Evolutionary conservation across 192 early-diverging fungal genomes (phyloP).

Genomic region (Pecoramyces ruminantium): DNA sequence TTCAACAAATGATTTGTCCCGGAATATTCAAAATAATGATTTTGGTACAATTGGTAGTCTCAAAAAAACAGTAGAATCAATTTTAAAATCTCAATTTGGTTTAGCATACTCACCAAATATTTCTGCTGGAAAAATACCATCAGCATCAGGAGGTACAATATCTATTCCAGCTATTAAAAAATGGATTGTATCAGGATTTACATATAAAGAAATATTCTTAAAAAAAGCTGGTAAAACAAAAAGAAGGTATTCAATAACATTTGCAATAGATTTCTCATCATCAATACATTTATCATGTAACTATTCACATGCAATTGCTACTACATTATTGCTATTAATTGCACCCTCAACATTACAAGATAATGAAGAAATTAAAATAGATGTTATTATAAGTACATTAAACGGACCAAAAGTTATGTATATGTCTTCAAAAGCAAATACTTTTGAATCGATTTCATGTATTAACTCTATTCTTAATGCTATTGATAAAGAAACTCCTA

Average conservation of each 20-base stretch:
- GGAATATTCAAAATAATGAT: not conserved
- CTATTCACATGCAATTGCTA: not conserved
- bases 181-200: not conserved
- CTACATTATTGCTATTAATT: not conserved
- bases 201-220: not conserved
- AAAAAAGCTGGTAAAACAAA: not conserved
- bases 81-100: not conserved
- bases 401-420: not conserved
- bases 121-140: not conserved
- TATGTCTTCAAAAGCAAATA: not conserved
- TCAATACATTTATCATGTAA: not conserved
- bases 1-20: too few species aligned
- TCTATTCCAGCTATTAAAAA: not conserved
- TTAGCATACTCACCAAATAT: not conserved
- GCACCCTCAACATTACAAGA: not conserved
- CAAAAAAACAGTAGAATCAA: not conserved
- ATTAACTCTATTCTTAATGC: not conserved
- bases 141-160: not conserved
- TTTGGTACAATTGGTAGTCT: not conserved
- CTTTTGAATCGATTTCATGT: not conserved
- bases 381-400: not conserved
- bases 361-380: not conserved
- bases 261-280: not conserved
- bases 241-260: not conserved
- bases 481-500: not conserved